phyloP scores from a whole-genome alignment of 2,329 filamentous ascomycete species.

The Pseudopithomyces maydicus region DNA sequence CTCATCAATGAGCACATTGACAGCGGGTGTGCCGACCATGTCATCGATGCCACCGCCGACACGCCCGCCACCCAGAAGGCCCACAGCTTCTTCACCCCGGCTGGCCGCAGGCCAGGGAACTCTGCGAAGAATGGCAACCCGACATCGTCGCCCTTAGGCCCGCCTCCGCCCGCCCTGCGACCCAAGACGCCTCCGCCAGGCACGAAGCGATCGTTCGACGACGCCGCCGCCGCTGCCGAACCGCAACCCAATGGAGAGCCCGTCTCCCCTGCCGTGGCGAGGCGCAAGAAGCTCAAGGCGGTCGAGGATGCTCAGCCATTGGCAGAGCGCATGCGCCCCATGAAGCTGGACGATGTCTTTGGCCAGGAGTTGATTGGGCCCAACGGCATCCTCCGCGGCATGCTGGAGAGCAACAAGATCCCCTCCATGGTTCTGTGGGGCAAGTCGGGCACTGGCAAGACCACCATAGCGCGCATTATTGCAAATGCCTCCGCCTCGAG shows the following conservation, averaged over 20 bases:
- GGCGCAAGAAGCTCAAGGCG: constrained; percentile 64
- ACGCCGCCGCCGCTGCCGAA: constrained; percentile 14
- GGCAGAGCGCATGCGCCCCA: constrained; percentile 91
- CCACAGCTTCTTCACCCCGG: constrained; percentile 61
- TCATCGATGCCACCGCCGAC: constrained; percentile 58
- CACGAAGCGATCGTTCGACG: constrained; percentile 32
- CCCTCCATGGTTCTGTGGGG: constrained; percentile 98
- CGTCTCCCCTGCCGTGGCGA: constrained; percentile 51
- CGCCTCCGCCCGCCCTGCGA: constrained; percentile 15
- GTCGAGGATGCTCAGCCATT: constrained; percentile 77
- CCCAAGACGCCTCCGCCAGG: constrained; percentile 32
- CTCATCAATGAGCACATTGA: constrained; percentile 93
- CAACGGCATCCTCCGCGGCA: constrained; percentile 78
- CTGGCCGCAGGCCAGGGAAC: constrained; percentile 46
- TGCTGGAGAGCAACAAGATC: constrained; percentile 84
- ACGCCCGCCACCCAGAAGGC: constrained; percentile 43
- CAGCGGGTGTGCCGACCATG: constrained; percentile 72
- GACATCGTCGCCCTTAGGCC: constrained; percentile 24
- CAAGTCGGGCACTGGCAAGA: constrained; percentile 80
- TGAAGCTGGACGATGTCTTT: constrained; percentile 80
- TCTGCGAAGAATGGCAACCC: constrained; percentile 26
- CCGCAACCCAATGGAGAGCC: constrained; percentile 21
- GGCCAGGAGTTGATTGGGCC: constrained; percentile 91
- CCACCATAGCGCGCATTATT: constrained; percentile 90
- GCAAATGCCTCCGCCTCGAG: constrained; percentile 79